These are phyloP conservation scores for Cladosporium sp. DNA, from an alignment of 2,329 filamentous ascomycete species.

Conservation along the genomic window DNA sequence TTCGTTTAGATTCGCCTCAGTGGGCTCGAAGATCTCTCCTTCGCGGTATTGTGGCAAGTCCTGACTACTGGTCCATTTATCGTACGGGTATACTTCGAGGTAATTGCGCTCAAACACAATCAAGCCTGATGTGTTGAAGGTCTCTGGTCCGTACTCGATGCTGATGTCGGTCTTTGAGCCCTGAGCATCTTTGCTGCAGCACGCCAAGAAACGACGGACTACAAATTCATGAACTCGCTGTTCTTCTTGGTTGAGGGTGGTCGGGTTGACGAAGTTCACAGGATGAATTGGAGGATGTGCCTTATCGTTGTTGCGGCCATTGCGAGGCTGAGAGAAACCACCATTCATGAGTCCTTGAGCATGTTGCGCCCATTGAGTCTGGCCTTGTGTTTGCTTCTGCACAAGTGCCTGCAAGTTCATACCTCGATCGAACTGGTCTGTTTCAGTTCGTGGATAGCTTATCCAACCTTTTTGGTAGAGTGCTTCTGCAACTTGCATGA, in stretches of 20 bases:
- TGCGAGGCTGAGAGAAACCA: slow-evolving; percentile 76
- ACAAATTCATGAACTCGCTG: slow-evolving; percentile 88
- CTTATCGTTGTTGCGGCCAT: slow-evolving; percentile 88
- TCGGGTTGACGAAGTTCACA: slow-evolving; percentile 74
- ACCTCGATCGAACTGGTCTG: slow-evolving; percentile 87
- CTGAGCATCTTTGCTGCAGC: slow-evolving; percentile 90
- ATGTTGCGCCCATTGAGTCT: slow-evolving; percentile 71
- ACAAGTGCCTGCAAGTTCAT: slow-evolving; percentile 81
- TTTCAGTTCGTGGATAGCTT: slow-evolving; percentile 96
- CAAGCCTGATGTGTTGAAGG: slow-evolving; percentile 78
- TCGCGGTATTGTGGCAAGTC: slow-evolving; percentile 76
- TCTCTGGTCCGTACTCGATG: slow-evolving; percentile 78
- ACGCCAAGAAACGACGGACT: slow-evolving; percentile 85
- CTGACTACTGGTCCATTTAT: slow-evolving; percentile 89
- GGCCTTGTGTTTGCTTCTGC: slow-evolving; percentile 77
- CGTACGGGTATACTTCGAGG: slow-evolving; percentile 91
- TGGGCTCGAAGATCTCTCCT: slow-evolving; percentile 82
- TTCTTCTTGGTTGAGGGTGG: slow-evolving; percentile 60
- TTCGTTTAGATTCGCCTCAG: slow-evolving; percentile 83
- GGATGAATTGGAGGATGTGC: slow-evolving; percentile 97
- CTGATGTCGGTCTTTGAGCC: slow-evolving; percentile 84
- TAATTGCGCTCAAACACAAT: slow-evolving; percentile 88
- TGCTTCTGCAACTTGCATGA: slow-evolving; percentile 82
- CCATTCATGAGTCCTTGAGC: slow-evolving; percentile 73
- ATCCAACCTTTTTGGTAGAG: slow-evolving; percentile 96